Conservation (phyloP, 179 eudicot species). For the Sideroxylon spinosum region DNA sequence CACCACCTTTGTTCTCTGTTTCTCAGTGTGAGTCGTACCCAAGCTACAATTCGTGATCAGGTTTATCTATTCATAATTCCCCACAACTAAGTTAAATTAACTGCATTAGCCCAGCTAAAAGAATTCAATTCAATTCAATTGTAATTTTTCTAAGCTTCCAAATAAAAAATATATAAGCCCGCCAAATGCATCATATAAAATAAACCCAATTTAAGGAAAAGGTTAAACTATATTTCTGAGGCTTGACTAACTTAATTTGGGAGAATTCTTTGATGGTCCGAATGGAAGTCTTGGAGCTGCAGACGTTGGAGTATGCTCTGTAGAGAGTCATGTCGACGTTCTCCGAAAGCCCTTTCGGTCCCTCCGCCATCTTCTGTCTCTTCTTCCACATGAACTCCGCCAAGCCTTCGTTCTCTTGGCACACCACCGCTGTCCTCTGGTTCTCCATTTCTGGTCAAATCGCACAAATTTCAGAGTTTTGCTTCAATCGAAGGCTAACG, state of each 20-base stretch:
- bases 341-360: slow-evolving; percentile 38
- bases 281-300: slow-evolving; percentile 47
- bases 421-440: slow-evolving; percentile 26
- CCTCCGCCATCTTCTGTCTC: slow-evolving; percentile 43
- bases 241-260: slow-evolving; percentile 50
- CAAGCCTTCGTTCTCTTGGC: slow-evolving; percentile 56
- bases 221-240: background rate
- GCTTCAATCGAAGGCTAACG: background rate
- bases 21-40: background rate
- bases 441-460: slow-evolving; percentile 33
- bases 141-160: background rate
- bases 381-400: slow-evolving; percentile 54
- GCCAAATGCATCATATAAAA: background rate
- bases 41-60: background rate
- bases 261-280: slow-evolving; percentile 57
- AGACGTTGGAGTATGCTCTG: slow-evolving; percentile 53
- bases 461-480: background rate
- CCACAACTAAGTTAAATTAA: background rate
- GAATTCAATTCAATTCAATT: slow-evolving; percentile 3
- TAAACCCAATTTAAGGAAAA: background rate
- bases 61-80: background rate
- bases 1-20: background rate
- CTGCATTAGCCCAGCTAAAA: background rate
- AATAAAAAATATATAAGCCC: background rate
- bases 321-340: slow-evolving; percentile 41